Evolutionary conservation across 306 rosid genomes (phyloP).

Genomic region (Quercus rubra): DNA sequence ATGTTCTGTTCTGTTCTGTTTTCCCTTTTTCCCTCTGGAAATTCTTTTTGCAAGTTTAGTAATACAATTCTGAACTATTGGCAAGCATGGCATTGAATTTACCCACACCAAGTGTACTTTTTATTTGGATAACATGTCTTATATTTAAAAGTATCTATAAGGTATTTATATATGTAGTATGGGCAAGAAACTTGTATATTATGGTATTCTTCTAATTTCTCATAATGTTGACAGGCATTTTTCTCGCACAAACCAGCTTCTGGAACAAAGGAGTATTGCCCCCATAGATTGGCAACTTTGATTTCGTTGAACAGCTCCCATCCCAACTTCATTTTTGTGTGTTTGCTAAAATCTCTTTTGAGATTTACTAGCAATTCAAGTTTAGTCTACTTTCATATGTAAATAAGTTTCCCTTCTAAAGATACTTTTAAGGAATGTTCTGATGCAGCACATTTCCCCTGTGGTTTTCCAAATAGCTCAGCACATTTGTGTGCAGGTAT

Average conservation of each 20-base stretch:
- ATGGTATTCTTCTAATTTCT: neutral
- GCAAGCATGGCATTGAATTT: neutral
- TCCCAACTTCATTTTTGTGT: neutral
- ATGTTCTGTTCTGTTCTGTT: neutral
- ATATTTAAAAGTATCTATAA: neutral
- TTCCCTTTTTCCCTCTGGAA: neutral
- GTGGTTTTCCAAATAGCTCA: neutral
- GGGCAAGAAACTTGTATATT: neutral
- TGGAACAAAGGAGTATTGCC: conserved; percentile 53
- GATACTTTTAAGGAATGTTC: neutral
- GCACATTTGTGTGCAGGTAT: neutral
- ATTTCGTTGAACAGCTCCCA: conserved; percentile 4
- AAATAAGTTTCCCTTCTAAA: neutral
- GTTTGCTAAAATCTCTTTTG: neutral
- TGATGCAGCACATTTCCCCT: neutral
- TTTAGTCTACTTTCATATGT: neutral
- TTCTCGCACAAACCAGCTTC: conserved; percentile 76
- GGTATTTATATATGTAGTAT: neutral
- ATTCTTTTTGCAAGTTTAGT: neutral
- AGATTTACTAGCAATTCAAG: neutral
- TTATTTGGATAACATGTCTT: neutral
- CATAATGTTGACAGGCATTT: conserved; percentile 67
- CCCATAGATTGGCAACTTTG: conserved; percentile 91
- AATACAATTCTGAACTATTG: neutral
- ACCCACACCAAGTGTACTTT: neutral